These are phyloP conservation scores for Phialemonium atrogriseum DNA, from an alignment of 2,329 filamentous ascomycete genomes.

Conservation along the genomic window DNA sequence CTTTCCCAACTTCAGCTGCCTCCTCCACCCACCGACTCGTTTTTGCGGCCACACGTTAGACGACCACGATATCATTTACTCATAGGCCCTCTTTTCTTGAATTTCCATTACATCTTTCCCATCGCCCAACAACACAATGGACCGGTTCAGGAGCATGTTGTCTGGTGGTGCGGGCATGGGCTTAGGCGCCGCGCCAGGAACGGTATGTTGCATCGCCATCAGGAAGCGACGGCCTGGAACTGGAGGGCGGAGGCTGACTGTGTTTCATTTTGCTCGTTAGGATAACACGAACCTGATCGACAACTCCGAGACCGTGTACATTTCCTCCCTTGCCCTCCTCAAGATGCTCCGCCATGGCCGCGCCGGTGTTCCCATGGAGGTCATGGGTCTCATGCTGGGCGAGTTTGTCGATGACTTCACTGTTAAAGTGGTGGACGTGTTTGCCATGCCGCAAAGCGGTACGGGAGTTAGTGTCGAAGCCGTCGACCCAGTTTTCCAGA, in stretches of 20 bases:
- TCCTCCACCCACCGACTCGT: too few species aligned
- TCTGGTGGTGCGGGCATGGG: constrained; percentile 67
- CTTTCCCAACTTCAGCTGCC: too few species aligned
- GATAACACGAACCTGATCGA: constrained; percentile 90
- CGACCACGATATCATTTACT: too few species aligned
- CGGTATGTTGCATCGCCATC: constrained; percentile 46
- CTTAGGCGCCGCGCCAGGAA: constrained; percentile 50
- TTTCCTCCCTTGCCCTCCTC: constrained; percentile 89
- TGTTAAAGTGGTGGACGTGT: constrained; percentile 95
- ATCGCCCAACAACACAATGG: constrained; percentile 50
- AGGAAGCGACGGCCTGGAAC: too few species aligned
- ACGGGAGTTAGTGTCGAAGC: constrained; percentile 98
- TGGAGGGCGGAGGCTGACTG: too few species aligned
- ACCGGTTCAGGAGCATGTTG: constrained; percentile 84
- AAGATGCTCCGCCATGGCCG: constrained; percentile 99
- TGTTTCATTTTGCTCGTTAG: constrained; percentile 44
- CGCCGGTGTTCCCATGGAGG: constrained; percentile 98
- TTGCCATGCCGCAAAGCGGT: constrained; percentile 98
- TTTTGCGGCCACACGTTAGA: too few species aligned
- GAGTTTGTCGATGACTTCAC: constrained; percentile 99
- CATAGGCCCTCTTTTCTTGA: too few species aligned
- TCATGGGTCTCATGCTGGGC: constrained; percentile 98
- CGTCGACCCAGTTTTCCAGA: constrained; percentile 97
- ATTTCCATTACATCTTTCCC: constrained; percentile 5
- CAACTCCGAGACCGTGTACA: constrained; percentile 99